These are phyloP conservation scores for Podospora didyma DNA, from an alignment of 495 filamentous ascomycete genomes.

Conservation along the genomic window DNA sequence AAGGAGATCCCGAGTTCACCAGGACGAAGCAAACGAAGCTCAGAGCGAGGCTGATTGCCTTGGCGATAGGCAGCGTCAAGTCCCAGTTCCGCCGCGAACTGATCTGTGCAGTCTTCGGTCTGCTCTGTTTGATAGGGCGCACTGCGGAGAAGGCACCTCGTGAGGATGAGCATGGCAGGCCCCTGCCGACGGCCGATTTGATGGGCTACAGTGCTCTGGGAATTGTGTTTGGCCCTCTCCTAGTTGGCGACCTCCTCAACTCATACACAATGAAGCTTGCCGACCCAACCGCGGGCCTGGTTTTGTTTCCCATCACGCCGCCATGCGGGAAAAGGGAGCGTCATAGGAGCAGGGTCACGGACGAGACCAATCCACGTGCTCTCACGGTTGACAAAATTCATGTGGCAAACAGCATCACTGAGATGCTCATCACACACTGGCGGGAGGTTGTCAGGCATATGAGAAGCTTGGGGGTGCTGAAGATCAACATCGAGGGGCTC, in stretches of 20 bases:
- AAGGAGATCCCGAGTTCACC: slow-evolving; percentile 44
- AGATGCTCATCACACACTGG: slow-evolving; percentile 59
- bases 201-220: slow-evolving; percentile 62
- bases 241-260: slow-evolving; percentile 54
- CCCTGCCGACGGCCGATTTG: slow-evolving; percentile 43
- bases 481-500: slow-evolving; percentile 4
- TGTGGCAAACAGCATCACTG: slow-evolving; percentile 50
- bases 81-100: slow-evolving; percentile 58
- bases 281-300: slow-evolving; percentile 30
- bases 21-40: slow-evolving; percentile 49
- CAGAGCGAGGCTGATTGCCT: slow-evolving; percentile 59
- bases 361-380: slow-evolving; percentile 9
- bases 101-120: slow-evolving; percentile 63
- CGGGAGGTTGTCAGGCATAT: slow-evolving; percentile 54
- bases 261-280: slow-evolving; percentile 37
- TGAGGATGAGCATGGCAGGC: slow-evolving; percentile 44
- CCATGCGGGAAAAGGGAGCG: slow-evolving; percentile 37
- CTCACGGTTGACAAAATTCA: slow-evolving; percentile 43
- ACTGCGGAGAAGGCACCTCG: slow-evolving; percentile 45
- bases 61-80: slow-evolving; percentile 52
- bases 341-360: slow-evolving; percentile 18
- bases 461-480: slow-evolving; percentile 34
- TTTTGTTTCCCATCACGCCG: slow-evolving; percentile 32
- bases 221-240: slow-evolving; percentile 61
- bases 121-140: slow-evolving; percentile 53